Evolutionary conservation across 139 green algal species (phyloP).

Genomic region (Raphidocelis subcapitata): DNA sequence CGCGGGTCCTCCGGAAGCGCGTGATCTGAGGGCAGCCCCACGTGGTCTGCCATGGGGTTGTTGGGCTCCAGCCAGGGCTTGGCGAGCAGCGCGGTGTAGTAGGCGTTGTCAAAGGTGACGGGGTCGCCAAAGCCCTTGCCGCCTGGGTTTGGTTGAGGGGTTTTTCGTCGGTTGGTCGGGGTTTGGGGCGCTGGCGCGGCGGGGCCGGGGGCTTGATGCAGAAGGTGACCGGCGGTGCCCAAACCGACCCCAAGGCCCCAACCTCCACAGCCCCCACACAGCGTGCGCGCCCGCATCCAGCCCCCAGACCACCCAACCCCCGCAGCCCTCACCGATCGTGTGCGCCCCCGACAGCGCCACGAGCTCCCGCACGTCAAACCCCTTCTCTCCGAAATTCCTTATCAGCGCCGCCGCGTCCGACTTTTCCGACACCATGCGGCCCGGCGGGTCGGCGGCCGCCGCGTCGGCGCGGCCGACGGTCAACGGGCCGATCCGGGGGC

Average conservation of each 20-base stretch:
- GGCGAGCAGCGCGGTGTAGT: constrained; percentile 79
- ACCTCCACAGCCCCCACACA: neutral
- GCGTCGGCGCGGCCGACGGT: constrained; percentile 63
- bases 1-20: constrained; percentile 74
- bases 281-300: neutral
- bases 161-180: neutral
- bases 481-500: constrained; percentile 65
- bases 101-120: constrained; percentile 89
- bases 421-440: constrained; percentile 67
- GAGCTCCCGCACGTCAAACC: constrained; percentile 62
- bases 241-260: neutral
- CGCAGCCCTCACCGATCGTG: constrained; percentile 55
- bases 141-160: constrained; percentile 28
- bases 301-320: neutral
- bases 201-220: neutral
- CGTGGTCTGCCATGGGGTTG: constrained; percentile 1
- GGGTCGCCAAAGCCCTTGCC: constrained; percentile 92
- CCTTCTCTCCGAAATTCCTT: constrained; percentile 66
- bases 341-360: constrained; percentile 56
- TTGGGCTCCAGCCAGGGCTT: constrained; percentile 65
- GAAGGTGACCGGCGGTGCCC: neutral
- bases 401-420: constrained; percentile 53
- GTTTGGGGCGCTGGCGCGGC: too few relatives aligned
- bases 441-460: constrained; percentile 55
- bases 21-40: constrained; percentile 78